A percentile compares a stretch with the other conserved stretches of the same genome.
Conservation (phyloP, 768 basidiomycete species). For the Lactifluus rugatus region DNA sequence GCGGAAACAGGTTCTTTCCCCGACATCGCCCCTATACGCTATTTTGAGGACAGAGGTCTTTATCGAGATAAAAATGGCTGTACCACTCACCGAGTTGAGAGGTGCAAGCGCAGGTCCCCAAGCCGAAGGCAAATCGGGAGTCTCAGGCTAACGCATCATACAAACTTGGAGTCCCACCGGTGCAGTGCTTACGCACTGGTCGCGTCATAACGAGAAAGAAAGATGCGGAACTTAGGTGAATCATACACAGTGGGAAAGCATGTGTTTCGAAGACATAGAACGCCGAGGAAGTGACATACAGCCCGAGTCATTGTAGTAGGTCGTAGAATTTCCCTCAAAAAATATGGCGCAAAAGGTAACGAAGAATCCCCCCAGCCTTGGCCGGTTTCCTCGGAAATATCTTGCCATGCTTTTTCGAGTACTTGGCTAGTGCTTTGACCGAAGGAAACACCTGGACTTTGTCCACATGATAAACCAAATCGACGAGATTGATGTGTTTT, state of each 20-base stretch:
- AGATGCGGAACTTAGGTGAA: too few relatives aligned
- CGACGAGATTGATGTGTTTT: conserved; percentile 16
- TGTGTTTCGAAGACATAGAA: not conserved
- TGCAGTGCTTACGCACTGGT: too few relatives aligned
- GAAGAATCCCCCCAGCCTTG: conserved; percentile 12
- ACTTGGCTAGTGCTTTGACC: not conserved
- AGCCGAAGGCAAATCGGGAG: too few relatives aligned
- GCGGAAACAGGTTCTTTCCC: too few relatives aligned
- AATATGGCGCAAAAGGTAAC: conserved; percentile 12
- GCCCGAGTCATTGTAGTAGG: not conserved
- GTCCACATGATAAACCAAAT: conserved; percentile 5
- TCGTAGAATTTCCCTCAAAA: not conserved
- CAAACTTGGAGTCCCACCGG: too few relatives aligned
- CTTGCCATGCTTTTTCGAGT: not conserved
- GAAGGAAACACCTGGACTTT: not conserved
- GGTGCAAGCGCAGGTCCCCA: too few relatives aligned
- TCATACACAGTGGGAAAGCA: not conserved
- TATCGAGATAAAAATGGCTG: too few relatives aligned
- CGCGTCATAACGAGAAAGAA: not conserved
- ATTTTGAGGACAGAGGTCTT: too few relatives aligned
- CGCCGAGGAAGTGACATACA: not conserved
- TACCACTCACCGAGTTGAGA: too few relatives aligned
- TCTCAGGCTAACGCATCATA: too few relatives aligned
- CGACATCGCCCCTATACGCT: too few relatives aligned
- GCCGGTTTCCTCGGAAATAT: conserved; percentile 1